Conservation (phyloP, 129 eudicot species). For the Sambucus nigra region DNA sequence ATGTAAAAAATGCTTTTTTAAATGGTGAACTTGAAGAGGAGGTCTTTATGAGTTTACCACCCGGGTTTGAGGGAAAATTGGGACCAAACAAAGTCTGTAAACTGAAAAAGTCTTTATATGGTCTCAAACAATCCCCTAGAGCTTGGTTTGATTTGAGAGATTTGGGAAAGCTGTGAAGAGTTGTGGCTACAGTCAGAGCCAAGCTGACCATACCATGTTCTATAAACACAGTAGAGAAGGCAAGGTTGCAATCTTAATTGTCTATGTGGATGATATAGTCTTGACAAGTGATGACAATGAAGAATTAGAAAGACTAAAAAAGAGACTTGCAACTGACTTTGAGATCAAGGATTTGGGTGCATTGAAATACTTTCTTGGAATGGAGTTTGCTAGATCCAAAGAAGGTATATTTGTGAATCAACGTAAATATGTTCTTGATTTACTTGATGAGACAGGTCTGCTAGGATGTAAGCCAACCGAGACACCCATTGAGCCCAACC, state of each 20-base stretch:
- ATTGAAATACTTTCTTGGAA: slow-evolving; percentile 4
- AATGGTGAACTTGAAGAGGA: background rate
- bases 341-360: slow-evolving; percentile 11
- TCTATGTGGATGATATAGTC: slow-evolving; percentile 15
- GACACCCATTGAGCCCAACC: background rate
- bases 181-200: slow-evolving; percentile 4
- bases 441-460: background rate
- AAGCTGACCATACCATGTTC: background rate
- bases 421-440: slow-evolving; percentile 5
- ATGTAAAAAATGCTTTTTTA: slow-evolving; percentile 1
- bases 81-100: background rate
- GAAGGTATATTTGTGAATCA: slow-evolving; percentile 1
- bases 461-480: background rate
- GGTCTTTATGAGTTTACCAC: background rate
- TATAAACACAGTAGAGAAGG: background rate
- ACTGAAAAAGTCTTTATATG: slow-evolving; percentile 3
- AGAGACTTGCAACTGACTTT: background rate
- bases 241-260: background rate
- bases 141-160: slow-evolving; percentile 2
- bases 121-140: background rate
- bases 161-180: background rate
- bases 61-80: background rate
- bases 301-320: background rate
- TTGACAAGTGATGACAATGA: background rate
- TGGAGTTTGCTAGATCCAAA: slow-evolving; percentile 6